phyloP scores from a whole-genome alignment of 1,139 yeast species.

The Nematodospora anomalae region DNA sequence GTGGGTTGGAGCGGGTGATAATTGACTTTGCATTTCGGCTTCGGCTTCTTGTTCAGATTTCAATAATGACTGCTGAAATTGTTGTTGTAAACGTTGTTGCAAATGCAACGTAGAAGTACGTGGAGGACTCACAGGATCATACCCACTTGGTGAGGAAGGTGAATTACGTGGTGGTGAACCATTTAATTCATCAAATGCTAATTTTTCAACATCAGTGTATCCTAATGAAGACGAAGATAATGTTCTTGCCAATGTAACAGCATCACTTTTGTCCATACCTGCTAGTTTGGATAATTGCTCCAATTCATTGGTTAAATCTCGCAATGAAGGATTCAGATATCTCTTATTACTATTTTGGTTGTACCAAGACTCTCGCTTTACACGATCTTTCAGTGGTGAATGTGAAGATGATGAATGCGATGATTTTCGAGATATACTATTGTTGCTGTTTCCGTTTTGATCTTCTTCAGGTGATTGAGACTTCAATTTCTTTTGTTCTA shows the following conservation, averaged over 20 bases:
- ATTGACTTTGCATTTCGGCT: conserved; percentile 1
- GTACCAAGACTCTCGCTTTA: conserved; percentile 16
- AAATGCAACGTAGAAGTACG: conserved; percentile 15
- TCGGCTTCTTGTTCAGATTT: conserved; percentile 11
- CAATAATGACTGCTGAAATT: conserved; percentile 15
- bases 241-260: conserved; percentile 72
- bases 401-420: conserved; percentile 15
- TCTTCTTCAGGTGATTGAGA: conserved; percentile 5
- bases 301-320: conserved; percentile 65
- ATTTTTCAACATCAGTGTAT: conserved; percentile 51
- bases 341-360: conserved; percentile 16
- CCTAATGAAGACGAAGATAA: conserved; percentile 62
- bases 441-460: conserved; percentile 1
- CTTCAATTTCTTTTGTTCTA: conserved; percentile 1
- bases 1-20: conserved; percentile 5
- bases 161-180: conserved; percentile 6
- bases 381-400: conserved; percentile 14
- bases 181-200: conserved; percentile 42
- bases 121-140: conserved; percentile 8
- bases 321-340: conserved; percentile 56
- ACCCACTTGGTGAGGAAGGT: conserved; percentile 7
- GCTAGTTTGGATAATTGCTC: conserved; percentile 67
- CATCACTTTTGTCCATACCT: conserved; percentile 72
- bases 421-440: conserved; percentile 9
- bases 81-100: conserved; percentile 19